Evolutionary conservation across 768 basidiomycete genomes (phyloP), one percentile per base, ranked within the genome.

Genomic region (Tylopilus plumbeoviolaceoides): DNA sequence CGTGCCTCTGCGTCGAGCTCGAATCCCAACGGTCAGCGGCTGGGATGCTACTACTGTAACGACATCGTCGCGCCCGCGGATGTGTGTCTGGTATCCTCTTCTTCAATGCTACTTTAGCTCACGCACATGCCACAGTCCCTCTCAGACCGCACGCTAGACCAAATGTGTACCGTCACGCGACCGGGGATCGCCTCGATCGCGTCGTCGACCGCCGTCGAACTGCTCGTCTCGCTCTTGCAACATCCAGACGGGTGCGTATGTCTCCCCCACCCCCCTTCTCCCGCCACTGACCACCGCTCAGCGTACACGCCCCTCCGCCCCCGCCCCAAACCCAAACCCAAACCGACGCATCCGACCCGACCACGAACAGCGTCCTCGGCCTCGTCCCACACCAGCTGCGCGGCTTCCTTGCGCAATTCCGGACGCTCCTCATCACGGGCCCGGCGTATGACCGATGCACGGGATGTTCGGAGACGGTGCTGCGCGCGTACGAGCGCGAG

Each of bases 41-140:
- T 99, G 30, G 95, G 97, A 4, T 99, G 97, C 64, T 98, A 99
- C 67, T 99, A 92, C 66, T 99, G 97, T 71, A 98, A 98, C 62
- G 97, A 99, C 59, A 90, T 98, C 51, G 94, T 98, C 36, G 97
- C 95, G 0, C 95, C 97, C 8, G 83, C 89, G 17, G 95, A 99
- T 68, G 95, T 95, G 73, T 64, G 78, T 70, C 11, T 25, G 30
- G 7, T 40, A 7, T 12, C 35, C 21, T 1, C 6, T 36, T 4
- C 12, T 3, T 2, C 4, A 14, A 1, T 35, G 20, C 8, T 5
- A 3, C 33, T 3, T 20, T 18, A n/a, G 12, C 21, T 31, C 14
- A 51, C 25, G n/a, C 23, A 5, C 18, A 31, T 4, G 15, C 5
- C 15, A 10, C 54, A 79, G 85, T 83, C 82, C 3, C 70, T 89